Conservation (phyloP, 768 basidiomycete genomes). For the Dendrothele bispora region DNA sequence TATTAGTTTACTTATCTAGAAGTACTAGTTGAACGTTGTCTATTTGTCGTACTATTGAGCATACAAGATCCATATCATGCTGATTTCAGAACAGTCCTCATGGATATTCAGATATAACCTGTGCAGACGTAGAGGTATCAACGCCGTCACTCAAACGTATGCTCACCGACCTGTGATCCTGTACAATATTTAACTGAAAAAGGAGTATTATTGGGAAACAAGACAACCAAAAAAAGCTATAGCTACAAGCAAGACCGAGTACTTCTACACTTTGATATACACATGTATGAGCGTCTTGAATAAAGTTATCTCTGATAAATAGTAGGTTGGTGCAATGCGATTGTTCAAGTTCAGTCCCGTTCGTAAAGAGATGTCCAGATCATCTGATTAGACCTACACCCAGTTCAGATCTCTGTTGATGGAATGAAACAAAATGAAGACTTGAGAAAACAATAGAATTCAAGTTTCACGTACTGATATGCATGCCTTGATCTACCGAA, state of each 20-base stretch:
- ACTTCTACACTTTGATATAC: constrained; percentile 10
- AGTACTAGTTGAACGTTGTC: too few species aligned
- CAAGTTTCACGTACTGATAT: constrained; percentile 57
- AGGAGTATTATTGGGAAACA: too few species aligned
- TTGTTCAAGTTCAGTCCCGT: background rate
- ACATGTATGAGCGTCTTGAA: background rate
- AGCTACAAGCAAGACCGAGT: constrained; percentile 35
- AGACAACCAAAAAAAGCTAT: constrained; percentile 20
- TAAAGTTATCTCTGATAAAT: background rate
- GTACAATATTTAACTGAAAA: too few species aligned
- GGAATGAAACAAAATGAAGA: constrained; percentile 3
- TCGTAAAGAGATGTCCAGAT: constrained; percentile 35
- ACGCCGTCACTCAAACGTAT: too few species aligned
- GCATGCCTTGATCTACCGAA: constrained; percentile 78
- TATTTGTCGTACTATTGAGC: too few species aligned
- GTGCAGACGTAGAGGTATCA: too few species aligned
- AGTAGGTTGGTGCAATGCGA: too few species aligned
- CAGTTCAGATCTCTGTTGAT: constrained; percentile 29
- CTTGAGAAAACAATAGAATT: background rate
- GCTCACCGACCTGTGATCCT: too few species aligned
- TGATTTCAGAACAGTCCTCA: too few species aligned
- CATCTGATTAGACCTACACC: constrained; percentile 33
- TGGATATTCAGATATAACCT: too few species aligned
- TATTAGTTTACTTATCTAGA: too few species aligned
- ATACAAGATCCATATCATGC: too few species aligned